A percentile compares a stretch with the other conserved stretches of the same genome.
These are phyloP conservation scores for Euphorbia schlechtendalii DNA, from an alignment of 441 rosid species.

Conservation along the genomic window DNA sequence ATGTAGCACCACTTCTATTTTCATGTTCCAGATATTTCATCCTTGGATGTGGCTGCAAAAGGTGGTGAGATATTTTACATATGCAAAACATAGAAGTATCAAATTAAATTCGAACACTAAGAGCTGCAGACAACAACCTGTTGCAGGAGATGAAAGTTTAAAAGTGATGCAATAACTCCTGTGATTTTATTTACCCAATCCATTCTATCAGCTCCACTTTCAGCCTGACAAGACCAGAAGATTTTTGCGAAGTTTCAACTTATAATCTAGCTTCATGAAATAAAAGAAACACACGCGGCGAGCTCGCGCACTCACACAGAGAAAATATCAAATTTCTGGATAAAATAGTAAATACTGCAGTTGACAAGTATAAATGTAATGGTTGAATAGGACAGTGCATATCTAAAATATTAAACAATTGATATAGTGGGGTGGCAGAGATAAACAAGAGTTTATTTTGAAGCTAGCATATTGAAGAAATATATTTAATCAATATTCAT, in stretches of 20 bases:
- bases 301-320: too few relatives aligned
- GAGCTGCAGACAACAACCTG: constrained; percentile 44
- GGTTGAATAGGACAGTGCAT: neutral
- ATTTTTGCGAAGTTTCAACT: neutral
- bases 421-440: neutral
- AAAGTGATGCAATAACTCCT: constrained; percentile 67
- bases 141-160: constrained; percentile 58
- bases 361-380: too few relatives aligned
- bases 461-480: neutral
- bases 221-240: constrained; percentile 51
- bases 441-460: neutral
- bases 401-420: neutral
- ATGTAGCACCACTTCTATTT: constrained; percentile 26
- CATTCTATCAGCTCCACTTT: constrained; percentile 81
- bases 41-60: constrained; percentile 42
- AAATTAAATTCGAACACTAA: constrained; percentile 6
- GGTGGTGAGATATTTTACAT: constrained; percentile 19
- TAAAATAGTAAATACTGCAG: too few relatives aligned
- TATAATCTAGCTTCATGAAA: neutral
- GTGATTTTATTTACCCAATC: constrained; percentile 86
- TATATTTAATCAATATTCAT: neutral
- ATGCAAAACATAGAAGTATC: constrained; percentile 21
- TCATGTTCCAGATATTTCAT: constrained; percentile 27
- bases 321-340: neutral
- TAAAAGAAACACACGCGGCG: neutral